Evolutionary conservation across 495 filamentous ascomycete genomes (phyloP).

Genomic region (Lophium mytilinum): DNA sequence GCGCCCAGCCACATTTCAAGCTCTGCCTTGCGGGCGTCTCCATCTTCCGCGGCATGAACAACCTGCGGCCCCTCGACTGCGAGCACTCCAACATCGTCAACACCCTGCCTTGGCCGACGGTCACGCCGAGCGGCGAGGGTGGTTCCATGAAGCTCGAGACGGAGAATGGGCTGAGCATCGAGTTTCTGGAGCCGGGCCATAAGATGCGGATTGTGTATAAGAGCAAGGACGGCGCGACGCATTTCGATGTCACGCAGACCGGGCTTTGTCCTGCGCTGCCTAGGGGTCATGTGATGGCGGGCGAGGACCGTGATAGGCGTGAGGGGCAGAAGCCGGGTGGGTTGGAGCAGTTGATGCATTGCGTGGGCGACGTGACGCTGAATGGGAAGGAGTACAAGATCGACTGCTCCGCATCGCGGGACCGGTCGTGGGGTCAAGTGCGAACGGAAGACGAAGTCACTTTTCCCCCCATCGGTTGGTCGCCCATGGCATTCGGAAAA

Average conservation of each 20-base stretch:
- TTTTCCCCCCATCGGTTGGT: neutral
- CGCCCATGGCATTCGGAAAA: neutral
- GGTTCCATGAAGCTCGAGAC: neutral
- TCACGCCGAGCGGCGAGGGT: neutral
- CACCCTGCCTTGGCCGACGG: neutral
- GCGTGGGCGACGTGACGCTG: neutral
- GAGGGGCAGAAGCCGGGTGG: neutral
- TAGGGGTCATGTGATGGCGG: neutral
- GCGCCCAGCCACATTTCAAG: neutral
- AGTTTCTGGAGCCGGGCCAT: neutral
- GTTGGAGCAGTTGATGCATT: constrained; percentile 2
- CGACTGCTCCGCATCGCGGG: neutral
- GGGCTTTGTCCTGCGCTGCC: neutral
- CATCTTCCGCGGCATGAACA: neutral
- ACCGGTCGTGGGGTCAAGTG: neutral
- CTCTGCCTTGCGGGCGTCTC: neutral
- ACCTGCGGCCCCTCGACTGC: neutral
- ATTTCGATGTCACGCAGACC: neutral
- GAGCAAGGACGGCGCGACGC: neutral
- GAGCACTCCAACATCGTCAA: constrained; percentile 1
- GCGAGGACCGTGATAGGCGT: neutral
- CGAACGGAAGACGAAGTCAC: neutral
- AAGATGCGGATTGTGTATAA: neutral
- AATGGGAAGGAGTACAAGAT: neutral
- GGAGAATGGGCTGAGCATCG: neutral